Evolutionary conservation across 23 red algal species (phyloP).

Genomic region (Gracilaria vermiculophylla): DNA sequence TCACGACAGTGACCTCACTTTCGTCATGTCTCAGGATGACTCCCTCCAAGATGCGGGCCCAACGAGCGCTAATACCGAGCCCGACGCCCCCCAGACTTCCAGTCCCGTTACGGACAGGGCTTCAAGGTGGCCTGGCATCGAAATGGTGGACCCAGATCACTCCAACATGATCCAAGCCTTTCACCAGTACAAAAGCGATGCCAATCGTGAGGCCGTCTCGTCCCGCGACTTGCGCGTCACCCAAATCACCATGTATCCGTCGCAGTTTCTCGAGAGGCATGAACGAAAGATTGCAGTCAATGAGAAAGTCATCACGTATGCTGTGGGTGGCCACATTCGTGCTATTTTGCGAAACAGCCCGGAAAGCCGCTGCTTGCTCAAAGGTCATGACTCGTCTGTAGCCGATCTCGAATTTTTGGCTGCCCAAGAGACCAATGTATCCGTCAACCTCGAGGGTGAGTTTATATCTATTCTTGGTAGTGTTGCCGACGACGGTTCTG

Average conservation of each 20-base stretch:
- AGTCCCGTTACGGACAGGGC: background rate
- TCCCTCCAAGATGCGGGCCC: constrained; percentile 5
- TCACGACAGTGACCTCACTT: constrained; percentile 45
- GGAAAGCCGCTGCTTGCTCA: constrained; percentile 65
- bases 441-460: constrained; percentile 15
- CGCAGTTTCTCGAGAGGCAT: constrained; percentile 45
- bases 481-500: constrained; percentile 65
- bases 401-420: constrained; percentile 82
- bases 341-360: constrained; percentile 45
- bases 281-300: constrained; percentile 73
- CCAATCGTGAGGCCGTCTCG: constrained; percentile 12
- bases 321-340: constrained; percentile 76
- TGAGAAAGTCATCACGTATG: constrained; percentile 63
- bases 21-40: constrained; percentile 46
- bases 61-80: background rate
- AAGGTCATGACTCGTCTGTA: constrained; percentile 73
- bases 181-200: constrained; percentile 26
- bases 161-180: constrained; percentile 18
- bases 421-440: constrained; percentile 32
- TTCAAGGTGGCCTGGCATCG: constrained; percentile 51
- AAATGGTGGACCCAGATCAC: constrained; percentile 51
- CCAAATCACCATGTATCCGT: constrained; percentile 58
- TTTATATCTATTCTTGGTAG: constrained; percentile 58
- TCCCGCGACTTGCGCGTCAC: constrained; percentile 59
- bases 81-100: background rate